Conservation (phyloP, 2,329 filamentous ascomycete species). For the Didymella lethalis region DNA sequence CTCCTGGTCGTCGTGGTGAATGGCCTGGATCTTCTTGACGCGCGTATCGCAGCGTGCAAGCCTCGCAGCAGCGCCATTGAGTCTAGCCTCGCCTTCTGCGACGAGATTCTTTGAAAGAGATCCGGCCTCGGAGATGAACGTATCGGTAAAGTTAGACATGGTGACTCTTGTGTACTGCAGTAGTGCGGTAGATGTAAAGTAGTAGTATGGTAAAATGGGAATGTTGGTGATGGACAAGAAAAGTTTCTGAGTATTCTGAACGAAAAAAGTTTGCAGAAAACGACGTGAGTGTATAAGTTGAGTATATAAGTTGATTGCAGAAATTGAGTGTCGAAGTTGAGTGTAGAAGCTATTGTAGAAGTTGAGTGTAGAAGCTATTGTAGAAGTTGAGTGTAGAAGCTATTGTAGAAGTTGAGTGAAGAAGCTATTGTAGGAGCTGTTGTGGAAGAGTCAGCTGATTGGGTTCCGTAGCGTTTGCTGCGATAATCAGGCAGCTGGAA, state of each 20-base stretch:
- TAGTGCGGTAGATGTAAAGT: neutral
- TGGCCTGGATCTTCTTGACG: neutral
- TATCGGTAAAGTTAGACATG: neutral
- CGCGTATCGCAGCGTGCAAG: neutral
- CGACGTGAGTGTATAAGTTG: too few species aligned
- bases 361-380: too few species aligned
- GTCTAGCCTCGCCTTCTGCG: neutral
- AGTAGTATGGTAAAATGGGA: neutral
- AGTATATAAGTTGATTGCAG: too few species aligned
- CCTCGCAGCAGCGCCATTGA: neutral
- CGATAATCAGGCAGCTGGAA: too few species aligned
- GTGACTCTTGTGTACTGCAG: neutral
- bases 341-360: too few species aligned
- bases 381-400: too few species aligned
- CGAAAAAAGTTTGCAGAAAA: neutral
- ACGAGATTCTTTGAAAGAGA: neutral
- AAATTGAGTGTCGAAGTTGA: too few species aligned
- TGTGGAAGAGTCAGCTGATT: too few species aligned
- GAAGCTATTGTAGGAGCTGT: too few species aligned
- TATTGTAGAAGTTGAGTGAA: too few species aligned
- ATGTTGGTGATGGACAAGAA: neutral
- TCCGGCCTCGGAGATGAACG: neutral
- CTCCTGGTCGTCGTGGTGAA: neutral
- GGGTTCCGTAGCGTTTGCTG: too few species aligned
- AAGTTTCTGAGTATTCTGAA: neutral